Evolutionary conservation across 192 early-diverging fungal species (phyloP).

Genomic region (Coemansia sp.): DNA sequence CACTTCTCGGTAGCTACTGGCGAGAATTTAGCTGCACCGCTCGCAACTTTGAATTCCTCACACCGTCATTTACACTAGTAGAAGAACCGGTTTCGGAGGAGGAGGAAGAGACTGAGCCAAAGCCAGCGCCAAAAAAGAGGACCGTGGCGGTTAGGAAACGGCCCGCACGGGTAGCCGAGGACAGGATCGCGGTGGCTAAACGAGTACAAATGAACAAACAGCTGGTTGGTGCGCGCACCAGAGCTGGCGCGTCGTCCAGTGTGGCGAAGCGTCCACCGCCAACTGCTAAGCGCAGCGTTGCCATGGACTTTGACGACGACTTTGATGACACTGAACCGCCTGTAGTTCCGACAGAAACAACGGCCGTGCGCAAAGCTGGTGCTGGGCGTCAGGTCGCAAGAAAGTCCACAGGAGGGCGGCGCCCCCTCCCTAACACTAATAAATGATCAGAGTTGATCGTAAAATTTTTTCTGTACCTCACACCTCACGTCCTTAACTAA

Average conservation of each 20-base stretch:
- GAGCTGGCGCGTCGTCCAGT: not conserved
- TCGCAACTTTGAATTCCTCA: conserved; percentile 1
- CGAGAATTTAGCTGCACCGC: not conserved
- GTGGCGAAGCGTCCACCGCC: conserved; percentile 20
- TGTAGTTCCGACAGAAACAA: not conserved
- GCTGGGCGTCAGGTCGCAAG: conserved; percentile 18
- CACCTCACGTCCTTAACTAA: not conserved
- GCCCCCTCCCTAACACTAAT: not conserved
- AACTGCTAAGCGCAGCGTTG: conserved; percentile 17
- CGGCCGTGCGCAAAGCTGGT: not conserved
- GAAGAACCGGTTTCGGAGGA: not conserved
- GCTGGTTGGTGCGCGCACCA: conserved; percentile 13
- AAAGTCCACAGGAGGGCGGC: conserved; percentile 35
- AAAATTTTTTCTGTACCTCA: not conserved
- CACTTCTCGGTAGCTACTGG: conserved; percentile 22
- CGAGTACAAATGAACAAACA: conserved; percentile 36
- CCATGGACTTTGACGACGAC: not conserved
- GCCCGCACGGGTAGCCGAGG: conserved; percentile 5
- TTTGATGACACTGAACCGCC: not conserved
- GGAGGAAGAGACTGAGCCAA: not conserved
- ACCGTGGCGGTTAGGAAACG: not conserved
- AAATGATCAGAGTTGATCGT: not conserved
- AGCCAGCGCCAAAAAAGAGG: not conserved
- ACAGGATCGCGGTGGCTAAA: conserved; percentile 32
- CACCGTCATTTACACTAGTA: not conserved